Evolutionary conservation across 148 eudicot genomes (phyloP).

Genomic region (Silene uniflora): DNA sequence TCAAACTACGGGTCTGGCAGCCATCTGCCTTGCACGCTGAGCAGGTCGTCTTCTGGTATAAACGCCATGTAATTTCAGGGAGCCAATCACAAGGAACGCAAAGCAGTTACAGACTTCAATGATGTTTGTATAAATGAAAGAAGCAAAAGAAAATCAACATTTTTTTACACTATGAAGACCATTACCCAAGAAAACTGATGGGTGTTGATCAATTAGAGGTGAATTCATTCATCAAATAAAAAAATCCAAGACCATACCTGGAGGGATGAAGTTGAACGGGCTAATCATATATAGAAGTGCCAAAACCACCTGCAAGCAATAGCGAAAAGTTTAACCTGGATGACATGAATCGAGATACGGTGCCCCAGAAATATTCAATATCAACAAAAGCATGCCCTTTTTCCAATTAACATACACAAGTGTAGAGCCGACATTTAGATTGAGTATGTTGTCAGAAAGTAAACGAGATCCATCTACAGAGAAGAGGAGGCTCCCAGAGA

Average conservation of each 20-base stretch:
- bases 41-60: slow-evolving; percentile 19
- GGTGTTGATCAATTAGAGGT: neutral
- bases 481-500: neutral
- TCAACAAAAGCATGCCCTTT: neutral
- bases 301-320: slow-evolving; percentile 42
- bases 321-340: neutral
- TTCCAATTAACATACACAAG: neutral
- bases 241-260: slow-evolving; percentile 30
- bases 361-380: neutral
- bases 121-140: slow-evolving; percentile 11
- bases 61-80: slow-evolving; percentile 17
- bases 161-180: neutral
- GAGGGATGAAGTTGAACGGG: slow-evolving; percentile 48
- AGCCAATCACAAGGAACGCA: slow-evolving; percentile 11
- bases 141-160: no score
- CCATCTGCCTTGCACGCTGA: slow-evolving; percentile 22
- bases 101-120: slow-evolving; percentile 19
- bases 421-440: neutral
- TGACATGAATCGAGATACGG: neutral
- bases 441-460: neutral
- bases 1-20: neutral
- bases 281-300: slow-evolving; percentile 37
- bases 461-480: slow-evolving; percentile 50
- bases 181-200: neutral
- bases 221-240: neutral